These are phyloP conservation scores for Castanospermum australe DNA, from an alignment of 306 rosid species.

Conservation along the genomic window DNA sequence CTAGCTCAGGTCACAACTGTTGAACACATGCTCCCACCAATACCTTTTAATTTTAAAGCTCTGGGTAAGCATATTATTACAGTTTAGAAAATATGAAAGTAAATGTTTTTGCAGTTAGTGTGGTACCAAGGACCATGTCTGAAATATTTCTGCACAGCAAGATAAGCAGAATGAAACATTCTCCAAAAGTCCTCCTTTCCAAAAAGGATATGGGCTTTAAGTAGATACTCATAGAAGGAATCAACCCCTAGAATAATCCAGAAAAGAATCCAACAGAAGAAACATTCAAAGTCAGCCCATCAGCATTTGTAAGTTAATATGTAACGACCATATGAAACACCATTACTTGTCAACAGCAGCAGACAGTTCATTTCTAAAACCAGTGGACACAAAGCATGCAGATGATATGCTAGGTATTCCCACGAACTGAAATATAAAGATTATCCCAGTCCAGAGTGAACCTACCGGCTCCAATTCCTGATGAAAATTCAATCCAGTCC, in stretches of 20 bases:
- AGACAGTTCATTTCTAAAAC: constrained; percentile 8
- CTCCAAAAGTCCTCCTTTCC: constrained; percentile 58
- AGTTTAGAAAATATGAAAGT: neutral
- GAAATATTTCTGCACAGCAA: constrained; percentile 59
- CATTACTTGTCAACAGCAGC: neutral
- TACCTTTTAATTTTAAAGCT: neutral
- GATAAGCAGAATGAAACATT: constrained; percentile 55
- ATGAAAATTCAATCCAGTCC: constrained; percentile 85
- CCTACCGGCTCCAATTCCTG: constrained; percentile 98
- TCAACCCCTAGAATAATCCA: constrained; percentile 79
- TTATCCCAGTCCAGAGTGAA: constrained; percentile 7
- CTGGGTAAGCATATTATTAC: neutral
- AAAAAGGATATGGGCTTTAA: constrained; percentile 80
- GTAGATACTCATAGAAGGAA: constrained; percentile 94
- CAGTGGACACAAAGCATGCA: constrained; percentile 18
- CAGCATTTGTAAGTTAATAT: constrained; percentile 18
- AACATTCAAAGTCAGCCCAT: constrained; percentile 29
- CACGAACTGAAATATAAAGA: constrained; percentile 4
- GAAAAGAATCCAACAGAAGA: constrained; percentile 39
- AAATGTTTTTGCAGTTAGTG: constrained; percentile 16
- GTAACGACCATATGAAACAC: constrained; percentile 8
- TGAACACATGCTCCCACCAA: constrained; percentile 22
- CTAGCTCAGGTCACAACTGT: constrained; percentile 26
- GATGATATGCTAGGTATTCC: constrained; percentile 3
- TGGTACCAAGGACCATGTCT: constrained; percentile 93